Conservation (phyloP, 495 filamentous ascomycete genomes). For the Baudoinia panamericana region DNA sequence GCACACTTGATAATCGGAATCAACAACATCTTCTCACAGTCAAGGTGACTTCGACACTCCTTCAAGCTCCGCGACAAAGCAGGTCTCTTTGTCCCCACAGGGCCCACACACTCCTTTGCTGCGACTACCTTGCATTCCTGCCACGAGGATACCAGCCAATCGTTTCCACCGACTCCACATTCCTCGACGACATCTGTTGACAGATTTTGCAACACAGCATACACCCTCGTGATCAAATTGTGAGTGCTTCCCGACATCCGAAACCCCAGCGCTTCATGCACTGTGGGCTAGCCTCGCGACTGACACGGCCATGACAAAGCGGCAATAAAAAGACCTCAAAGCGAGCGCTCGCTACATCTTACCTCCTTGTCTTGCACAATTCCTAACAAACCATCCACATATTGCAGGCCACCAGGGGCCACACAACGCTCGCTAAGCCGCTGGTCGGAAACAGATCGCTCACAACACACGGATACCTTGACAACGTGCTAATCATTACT, state of each 20-base stretch:
- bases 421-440: constrained; percentile 8
- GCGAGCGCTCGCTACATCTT: not conserved
- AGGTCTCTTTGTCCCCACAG: not conserved
- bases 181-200: constrained; percentile 1
- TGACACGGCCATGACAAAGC: not conserved
- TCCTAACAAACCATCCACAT: not conserved
- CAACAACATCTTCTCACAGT: too few species aligned
- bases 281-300: not conserved
- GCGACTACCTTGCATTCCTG: not conserved
- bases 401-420: not conserved
- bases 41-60: too few species aligned
- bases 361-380: not conserved
- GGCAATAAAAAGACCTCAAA: not conserved
- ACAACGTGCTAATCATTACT: constrained; percentile 1
- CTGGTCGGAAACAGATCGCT: constrained; percentile 4
- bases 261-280: not conserved
- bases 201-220: not conserved
- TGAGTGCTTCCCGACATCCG: not conserved
- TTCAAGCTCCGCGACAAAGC: not conserved
- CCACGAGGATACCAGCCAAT: not conserved
- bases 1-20: too few species aligned
- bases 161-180: not conserved
- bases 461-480: not conserved
- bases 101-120: constrained; percentile 1
- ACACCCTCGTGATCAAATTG: not conserved